Conservation (phyloP, 2,329 filamentous ascomycete species). For the Ceratocystis ficicola region DNA sequence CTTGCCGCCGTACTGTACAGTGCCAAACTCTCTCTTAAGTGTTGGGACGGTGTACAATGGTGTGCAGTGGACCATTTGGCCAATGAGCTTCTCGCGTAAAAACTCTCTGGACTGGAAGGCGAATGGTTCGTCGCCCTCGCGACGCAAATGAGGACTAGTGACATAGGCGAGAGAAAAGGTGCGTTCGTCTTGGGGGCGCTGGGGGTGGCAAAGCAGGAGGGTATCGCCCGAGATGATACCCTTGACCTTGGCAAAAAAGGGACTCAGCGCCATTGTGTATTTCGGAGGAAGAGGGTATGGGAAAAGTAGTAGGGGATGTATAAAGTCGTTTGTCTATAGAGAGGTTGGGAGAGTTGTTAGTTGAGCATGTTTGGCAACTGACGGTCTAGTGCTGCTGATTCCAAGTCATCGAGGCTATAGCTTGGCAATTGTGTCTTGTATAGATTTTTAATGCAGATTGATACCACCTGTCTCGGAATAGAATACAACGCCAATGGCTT, state of each 20-base stretch:
- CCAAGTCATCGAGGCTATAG: not conserved
- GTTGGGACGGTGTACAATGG: slow-evolving; percentile 80
- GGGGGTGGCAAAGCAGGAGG: slow-evolving; percentile 66
- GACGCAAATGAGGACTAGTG: slow-evolving; percentile 69
- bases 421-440: not conserved
- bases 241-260: slow-evolving; percentile 68
- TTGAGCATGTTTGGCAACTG: not conserved
- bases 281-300: not conserved
- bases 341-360: slow-evolving; percentile 25
- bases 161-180: slow-evolving; percentile 86
- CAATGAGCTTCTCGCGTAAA: slow-evolving; percentile 69
- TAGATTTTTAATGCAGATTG: not conserved
- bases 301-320: slow-evolving; percentile 29
- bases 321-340: not conserved
- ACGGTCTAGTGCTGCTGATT: not conserved
- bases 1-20: slow-evolving; percentile 58
- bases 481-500: not conserved
- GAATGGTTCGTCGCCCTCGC: slow-evolving; percentile 84
- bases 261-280: slow-evolving; percentile 29
- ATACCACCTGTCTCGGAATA: not conserved
- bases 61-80: slow-evolving; percentile 75
- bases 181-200: slow-evolving; percentile 71
- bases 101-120: slow-evolving; percentile 93
- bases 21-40: slow-evolving; percentile 77
- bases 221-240: slow-evolving; percentile 90